phyloP scores from a whole-genome alignment of 2,329 filamentous ascomycete genomes.

The Tolypocladium pustulatum region DNA sequence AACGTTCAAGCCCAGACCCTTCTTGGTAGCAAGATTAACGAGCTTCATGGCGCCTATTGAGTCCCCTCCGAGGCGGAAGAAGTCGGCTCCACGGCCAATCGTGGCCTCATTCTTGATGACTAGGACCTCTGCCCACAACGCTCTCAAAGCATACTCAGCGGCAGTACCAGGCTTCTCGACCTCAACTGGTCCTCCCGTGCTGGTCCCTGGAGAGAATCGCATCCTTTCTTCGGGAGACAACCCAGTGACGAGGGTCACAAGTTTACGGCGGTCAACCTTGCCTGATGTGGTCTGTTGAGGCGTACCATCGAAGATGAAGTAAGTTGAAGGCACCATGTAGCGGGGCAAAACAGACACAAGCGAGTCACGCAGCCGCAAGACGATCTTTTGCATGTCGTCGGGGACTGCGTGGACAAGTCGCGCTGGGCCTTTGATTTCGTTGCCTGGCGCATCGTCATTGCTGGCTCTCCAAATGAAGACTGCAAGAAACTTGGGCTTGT shows the following conservation, averaged over 20 bases:
- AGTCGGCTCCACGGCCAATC: not conserved
- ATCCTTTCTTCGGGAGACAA: not conserved
- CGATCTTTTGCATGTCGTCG: not conserved
- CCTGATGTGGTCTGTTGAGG: not conserved
- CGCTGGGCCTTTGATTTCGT: not conserved
- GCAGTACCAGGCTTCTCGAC: not conserved
- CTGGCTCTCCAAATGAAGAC: not conserved
- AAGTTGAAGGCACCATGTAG: slow-evolving; percentile 4
- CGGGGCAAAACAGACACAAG: not conserved
- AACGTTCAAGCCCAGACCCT: not conserved
- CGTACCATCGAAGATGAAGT: not conserved
- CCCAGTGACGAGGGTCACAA: not conserved
- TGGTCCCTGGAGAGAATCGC: not conserved
- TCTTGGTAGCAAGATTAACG: not conserved
- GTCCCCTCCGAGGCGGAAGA: slow-evolving; percentile 3
- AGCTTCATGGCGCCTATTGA: slow-evolving; percentile 16
- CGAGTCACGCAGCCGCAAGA: not conserved
- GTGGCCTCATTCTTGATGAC: not conserved
- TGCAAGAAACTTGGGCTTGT: not conserved
- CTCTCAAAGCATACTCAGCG: not conserved
- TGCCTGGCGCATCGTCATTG: not conserved
- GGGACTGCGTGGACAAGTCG: not conserved
- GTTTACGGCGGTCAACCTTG: not conserved
- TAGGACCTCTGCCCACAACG: not conserved
- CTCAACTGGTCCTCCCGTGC: no score